Conservation (phyloP, 31 red algal genomes). For the Endocladia muricata region DNA sequence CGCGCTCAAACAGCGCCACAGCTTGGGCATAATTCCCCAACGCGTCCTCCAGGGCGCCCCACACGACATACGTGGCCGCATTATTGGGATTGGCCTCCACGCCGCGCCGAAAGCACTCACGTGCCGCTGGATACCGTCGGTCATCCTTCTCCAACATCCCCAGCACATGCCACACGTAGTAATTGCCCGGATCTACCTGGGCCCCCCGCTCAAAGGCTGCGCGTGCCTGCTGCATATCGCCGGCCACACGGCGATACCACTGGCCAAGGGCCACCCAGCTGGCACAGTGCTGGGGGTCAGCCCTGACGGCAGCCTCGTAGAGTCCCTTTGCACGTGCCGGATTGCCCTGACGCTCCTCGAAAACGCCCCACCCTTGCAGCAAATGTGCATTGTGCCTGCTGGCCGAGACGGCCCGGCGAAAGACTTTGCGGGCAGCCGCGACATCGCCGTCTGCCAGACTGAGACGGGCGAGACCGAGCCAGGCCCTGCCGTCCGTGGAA, state of each 20-base stretch:
- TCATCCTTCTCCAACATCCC: conserved; percentile 58
- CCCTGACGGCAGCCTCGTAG: conserved; percentile 43
- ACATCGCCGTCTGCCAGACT: not conserved
- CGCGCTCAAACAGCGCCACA: conserved; percentile 27
- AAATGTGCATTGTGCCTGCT: conserved; percentile 56
- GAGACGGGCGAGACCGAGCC: conserved; percentile 67
- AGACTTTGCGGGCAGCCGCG: not conserved
- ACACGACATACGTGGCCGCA: conserved; percentile 58
- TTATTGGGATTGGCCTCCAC: conserved; percentile 56
- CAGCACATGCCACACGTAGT: conserved; percentile 83
- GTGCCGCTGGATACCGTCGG: conserved; percentile 22
- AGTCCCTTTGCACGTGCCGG: conserved; percentile 48
- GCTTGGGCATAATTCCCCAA: conserved; percentile 38
- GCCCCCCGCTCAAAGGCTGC: conserved; percentile 24
- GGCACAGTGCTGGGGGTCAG: conserved; percentile 45
- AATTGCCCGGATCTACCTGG: conserved; percentile 57
- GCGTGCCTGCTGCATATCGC: conserved; percentile 24
- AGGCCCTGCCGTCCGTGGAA: conserved; percentile 71
- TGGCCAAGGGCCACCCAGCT: conserved; percentile 77
- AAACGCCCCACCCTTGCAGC: conserved; percentile 89
- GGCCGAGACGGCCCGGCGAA: conserved; percentile 21
- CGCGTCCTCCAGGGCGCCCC: conserved; percentile 50
- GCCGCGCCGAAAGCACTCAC: conserved; percentile 34
- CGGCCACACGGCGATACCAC: conserved; percentile 43
- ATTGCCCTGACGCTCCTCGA: conserved; percentile 60